These are phyloP conservation scores for Ophiostoma ips DNA, from an alignment of 2,329 filamentous ascomycete genomes.

Conservation along the genomic window DNA sequence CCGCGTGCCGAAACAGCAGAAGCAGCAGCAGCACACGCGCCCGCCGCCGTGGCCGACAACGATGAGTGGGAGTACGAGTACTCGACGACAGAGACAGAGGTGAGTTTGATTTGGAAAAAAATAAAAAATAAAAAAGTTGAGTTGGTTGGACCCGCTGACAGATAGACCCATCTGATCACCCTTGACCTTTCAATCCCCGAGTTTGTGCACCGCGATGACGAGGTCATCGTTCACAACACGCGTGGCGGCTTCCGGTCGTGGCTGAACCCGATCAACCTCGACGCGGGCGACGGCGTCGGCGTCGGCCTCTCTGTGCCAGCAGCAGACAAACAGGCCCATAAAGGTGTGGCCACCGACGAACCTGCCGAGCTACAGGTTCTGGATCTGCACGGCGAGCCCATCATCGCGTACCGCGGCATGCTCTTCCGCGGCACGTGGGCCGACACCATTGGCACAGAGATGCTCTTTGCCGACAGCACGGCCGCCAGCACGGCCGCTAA, in stretches of 20 bases:
- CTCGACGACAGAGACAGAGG: slow-evolving; percentile 48
- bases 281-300: background rate
- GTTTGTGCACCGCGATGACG: slow-evolving; percentile 32
- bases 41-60: slow-evolving; percentile 31
- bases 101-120: slow-evolving; percentile 19
- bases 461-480: slow-evolving; percentile 48
- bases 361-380: slow-evolving; percentile 57
- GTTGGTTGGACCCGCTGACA: background rate
- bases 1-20: background rate
- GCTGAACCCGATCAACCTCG: slow-evolving; percentile 20
- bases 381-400: slow-evolving; percentile 69
- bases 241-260: slow-evolving; percentile 32
- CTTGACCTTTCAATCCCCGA: slow-evolving; percentile 48
- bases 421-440: slow-evolving; percentile 73
- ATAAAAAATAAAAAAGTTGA: no score
- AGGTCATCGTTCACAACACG: slow-evolving; percentile 23
- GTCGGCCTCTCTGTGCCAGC: background rate
- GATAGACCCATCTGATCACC: slow-evolving; percentile 46
- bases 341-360: background rate
- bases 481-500: background rate
- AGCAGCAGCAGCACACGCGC: background rate
- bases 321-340: background rate
- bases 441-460: slow-evolving; percentile 69
- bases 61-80: slow-evolving; percentile 56
- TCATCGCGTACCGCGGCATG: slow-evolving; percentile 66